Base-by-base conservation (phyloP, 148 eudicot species). In the Pouteria glomerata region DNA sequence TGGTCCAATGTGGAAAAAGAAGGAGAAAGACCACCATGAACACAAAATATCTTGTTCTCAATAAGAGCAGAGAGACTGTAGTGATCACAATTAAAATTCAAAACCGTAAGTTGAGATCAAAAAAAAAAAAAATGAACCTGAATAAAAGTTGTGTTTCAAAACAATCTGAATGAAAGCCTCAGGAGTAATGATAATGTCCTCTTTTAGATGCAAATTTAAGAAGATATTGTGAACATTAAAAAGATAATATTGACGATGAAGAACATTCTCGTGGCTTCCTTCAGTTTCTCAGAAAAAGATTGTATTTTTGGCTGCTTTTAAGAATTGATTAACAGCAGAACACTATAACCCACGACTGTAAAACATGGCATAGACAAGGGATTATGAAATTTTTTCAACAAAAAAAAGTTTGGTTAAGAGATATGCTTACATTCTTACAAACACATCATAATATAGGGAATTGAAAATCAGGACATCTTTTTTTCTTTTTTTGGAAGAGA, bases 11-110 rank as follows among this genome's bases (percentile, higher is more conserved):
- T 85, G 63, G 83, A 73, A 68, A 94, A 86, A 27, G 82, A 72
- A 41, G 98, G 98, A 63, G 98, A 94, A 62, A 94, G 88, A 76
- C 98, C 98, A 42, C 98, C 98, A 63, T 94, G 98, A 77, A 94
- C 98, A 75, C 85, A 74, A 78, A 91, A 94, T 77, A 94, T 82
- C 80, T 88, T 89, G 82, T 91, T 91, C 84, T 94, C 98, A 71
- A 94, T 94, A 59, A 94, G 90, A 52, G 98, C 98, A 68, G 97
- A 91, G n/a, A 94, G 72, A 69, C 98, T 94, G 96, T n/a, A 51
- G 23, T 19, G 26, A 72, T 55, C 48, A 65, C 21, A 60, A 62
- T 15, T 41, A 14, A 57, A 71, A 7, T 48, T 60, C 13, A 33
- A 41, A 66, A 72, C 51, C 53, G 60, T n/a, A n/a, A n/a, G n/a